A percentile compares a stretch with the other conserved stretches of the same genome.
Evolutionary conservation across 164 flowering plant species (phyloP).

Genomic region (Chimonanthus salicifolius): DNA sequence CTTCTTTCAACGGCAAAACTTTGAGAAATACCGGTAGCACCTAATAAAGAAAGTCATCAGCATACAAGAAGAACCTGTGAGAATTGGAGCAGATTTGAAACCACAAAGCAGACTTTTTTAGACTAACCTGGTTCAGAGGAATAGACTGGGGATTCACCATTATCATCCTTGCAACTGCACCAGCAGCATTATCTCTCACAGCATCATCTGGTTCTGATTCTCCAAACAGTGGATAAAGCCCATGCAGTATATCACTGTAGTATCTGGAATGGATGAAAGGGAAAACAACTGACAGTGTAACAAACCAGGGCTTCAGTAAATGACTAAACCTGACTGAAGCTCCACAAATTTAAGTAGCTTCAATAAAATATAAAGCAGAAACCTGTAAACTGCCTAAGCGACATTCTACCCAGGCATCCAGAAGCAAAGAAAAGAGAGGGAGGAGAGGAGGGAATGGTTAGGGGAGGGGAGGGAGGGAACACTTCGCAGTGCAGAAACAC

Average conservation of each 20-base stretch:
- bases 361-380: not conserved
- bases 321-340: not conserved
- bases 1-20: constrained; percentile 90
- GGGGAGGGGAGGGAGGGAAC: not conserved
- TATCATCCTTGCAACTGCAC: constrained; percentile 97
- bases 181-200: constrained; percentile 97
- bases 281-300: constrained; percentile 4
- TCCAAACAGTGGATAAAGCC: constrained; percentile 83
- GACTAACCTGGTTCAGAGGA: constrained; percentile 76
- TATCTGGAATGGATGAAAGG: constrained; percentile 51
- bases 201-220: constrained; percentile 93
- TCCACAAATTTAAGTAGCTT: not conserved
- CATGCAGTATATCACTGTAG: constrained; percentile 64
- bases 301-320: not conserved
- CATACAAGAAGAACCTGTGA: not conserved
- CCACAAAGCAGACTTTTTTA: not conserved
- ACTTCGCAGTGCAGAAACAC: not conserved
- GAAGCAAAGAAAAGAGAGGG: not conserved
- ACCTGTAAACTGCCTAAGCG: not conserved
- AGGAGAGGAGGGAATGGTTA: not conserved
- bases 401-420: not conserved
- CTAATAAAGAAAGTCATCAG: constrained; percentile 23
- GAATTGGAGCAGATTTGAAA: not conserved
- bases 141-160: constrained; percentile 82
- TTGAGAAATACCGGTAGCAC: constrained; percentile 85